Percentiles rank a stretch among this genome's conserved stretches.
Conservation (phyloP, 495 filamentous ascomycete species). For the Penicillium turbatum region DNA sequence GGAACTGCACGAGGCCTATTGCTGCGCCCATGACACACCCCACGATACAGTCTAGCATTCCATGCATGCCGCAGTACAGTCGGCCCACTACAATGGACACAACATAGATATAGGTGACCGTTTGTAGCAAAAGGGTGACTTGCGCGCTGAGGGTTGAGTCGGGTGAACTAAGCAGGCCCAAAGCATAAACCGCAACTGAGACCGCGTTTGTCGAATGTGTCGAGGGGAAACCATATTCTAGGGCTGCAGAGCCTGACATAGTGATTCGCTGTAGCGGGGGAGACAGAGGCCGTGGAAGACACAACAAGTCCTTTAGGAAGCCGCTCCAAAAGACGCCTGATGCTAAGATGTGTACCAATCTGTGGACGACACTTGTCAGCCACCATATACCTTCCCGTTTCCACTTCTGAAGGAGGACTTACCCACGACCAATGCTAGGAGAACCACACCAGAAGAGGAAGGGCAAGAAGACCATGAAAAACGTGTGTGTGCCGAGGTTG, state of each 20-base stretch:
- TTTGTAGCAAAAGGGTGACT: slow-evolving; percentile 57
- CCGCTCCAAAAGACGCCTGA: slow-evolving; percentile 89
- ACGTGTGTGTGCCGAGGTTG: slow-evolving; percentile 96
- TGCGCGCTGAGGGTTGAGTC: slow-evolving; percentile 46
- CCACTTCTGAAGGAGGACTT: slow-evolving; percentile 30
- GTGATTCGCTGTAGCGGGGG: slow-evolving; percentile 92
- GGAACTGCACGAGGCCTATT: slow-evolving; percentile 65
- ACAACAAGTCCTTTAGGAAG: slow-evolving; percentile 89
- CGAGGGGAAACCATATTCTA: slow-evolving; percentile 96
- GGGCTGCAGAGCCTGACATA: slow-evolving; percentile 89
- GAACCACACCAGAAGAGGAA: slow-evolving; percentile 96
- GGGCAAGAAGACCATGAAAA: slow-evolving; percentile 92
- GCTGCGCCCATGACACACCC: slow-evolving; percentile 70
- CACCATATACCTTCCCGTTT: not conserved
- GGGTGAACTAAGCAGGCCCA: slow-evolving; percentile 59
- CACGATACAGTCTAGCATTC: slow-evolving; percentile 82
- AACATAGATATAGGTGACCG: slow-evolving; percentile 73
- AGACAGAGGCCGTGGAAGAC: slow-evolving; percentile 89
- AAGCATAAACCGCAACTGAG: slow-evolving; percentile 81
- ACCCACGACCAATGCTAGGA: slow-evolving; percentile 76
- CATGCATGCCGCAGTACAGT: slow-evolving; percentile 98
- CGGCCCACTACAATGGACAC: slow-evolving; percentile 86
- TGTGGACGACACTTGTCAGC: slow-evolving; percentile 29
- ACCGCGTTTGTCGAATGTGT: slow-evolving; percentile 97
- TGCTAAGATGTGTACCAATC: slow-evolving; percentile 84